Evolutionary conservation across 441 rosid species (phyloP).

Genomic region (Caryocar brasiliense): DNA sequence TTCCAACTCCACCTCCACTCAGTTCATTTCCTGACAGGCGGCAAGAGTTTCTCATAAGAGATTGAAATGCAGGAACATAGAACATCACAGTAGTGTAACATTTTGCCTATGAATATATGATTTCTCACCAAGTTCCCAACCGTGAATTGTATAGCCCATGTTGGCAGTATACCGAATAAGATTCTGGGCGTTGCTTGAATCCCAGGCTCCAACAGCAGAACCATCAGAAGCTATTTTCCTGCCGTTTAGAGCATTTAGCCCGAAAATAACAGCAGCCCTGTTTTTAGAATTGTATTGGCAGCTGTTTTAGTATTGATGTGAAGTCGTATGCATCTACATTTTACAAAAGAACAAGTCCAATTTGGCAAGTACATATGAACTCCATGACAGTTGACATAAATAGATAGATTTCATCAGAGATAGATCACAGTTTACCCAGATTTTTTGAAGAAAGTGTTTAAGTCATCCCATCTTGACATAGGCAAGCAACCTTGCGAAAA

Average conservation of each 20-base stretch:
- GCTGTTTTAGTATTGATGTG: not conserved
- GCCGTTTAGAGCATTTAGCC: slow-evolving; percentile 24
- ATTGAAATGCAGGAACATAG: no score
- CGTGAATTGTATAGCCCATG: slow-evolving; percentile 13
- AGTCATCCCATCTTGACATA: slow-evolving; percentile 23
- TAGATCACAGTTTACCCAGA: slow-evolving; percentile 9
- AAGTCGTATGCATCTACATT: no score
- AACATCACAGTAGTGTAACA: no score
- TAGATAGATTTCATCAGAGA: no score
- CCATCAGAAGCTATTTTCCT: slow-evolving; percentile 17
- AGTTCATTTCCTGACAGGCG: slow-evolving; percentile 56
- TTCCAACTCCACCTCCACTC: slow-evolving; percentile 62
- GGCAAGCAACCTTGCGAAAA: slow-evolving; percentile 26
- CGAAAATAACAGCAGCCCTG: slow-evolving; percentile 20
- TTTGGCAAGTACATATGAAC: no score
- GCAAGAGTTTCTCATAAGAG: no score
- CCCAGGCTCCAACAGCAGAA: slow-evolving; percentile 20
- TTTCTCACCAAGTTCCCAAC: slow-evolving; percentile 24
- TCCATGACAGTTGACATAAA: no score
- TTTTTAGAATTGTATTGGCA: not conserved
- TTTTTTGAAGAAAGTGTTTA: slow-evolving; percentile 14
- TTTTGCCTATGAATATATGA: no score
- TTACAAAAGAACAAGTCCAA: no score
- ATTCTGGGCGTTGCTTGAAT: slow-evolving; percentile 20
- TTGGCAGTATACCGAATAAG: slow-evolving; percentile 17